Base-by-base conservation (phyloP, 176 grass and related monocot genomes). In the Tuctoria greenei region DNA sequence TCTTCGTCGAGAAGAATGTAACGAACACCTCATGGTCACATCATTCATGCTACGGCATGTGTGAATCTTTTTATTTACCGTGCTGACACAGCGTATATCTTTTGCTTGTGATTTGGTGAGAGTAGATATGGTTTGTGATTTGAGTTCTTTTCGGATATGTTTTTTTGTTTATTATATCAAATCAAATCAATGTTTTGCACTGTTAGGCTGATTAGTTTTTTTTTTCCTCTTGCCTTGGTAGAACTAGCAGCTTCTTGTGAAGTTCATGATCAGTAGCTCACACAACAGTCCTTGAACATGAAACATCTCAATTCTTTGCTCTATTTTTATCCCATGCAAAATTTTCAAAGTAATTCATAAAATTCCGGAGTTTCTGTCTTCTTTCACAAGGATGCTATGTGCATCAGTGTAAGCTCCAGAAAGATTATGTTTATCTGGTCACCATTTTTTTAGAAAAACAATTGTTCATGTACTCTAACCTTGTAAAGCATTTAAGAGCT, bases 51-150 rank as follows among this genome's bases (percentile, higher is more conserved):
- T 39, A 65, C 86, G 65, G 61, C 66, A 36, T 46, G 43, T 27
- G 42, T 81, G 45, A 76, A 76, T 86, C 56, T 66, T 63, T 73
- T 63, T 73, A 71, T 49, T 76, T 64, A 80, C 76, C 76, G 76
- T 76, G 57, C 46, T 40, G 36, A 56, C 76, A 84, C 64, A 83
- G 86, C 71, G 43, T 59, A 84, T 88, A 76, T 88, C 76, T 88
- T 71, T 76, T 84, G 46, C 86, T 65, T 71, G 28, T 79, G 81
- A 88, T 88, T 80, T 88, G 76, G 76, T 80, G 81, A 69, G 64
- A 35, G 37, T 61, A 20, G 38, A 46, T 79, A 69, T 63, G 71
- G 59, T 8, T 62, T 58, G 80, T 66, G 13, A 74, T 78, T 73
- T 73, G 51, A 74, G 20, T 65, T 87, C 62, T 64, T 74, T 74